Base-by-base conservation (phyloP, 1,284 basidiomycete species). In the Golubevia pallescens region DNA sequence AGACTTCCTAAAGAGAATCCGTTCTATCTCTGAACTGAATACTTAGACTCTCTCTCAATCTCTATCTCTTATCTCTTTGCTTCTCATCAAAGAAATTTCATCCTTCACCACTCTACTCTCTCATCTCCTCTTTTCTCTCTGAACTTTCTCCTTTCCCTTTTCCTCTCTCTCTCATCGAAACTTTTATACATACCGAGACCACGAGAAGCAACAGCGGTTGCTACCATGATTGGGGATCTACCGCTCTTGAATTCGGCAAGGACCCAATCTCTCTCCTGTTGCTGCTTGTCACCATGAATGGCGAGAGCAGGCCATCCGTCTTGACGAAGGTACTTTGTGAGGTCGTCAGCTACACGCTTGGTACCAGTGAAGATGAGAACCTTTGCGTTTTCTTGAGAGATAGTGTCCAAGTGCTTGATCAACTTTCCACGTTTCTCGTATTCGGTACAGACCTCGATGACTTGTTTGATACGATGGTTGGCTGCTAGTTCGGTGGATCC, bases 271-370 rank as follows among this genome's bases (percentile, higher is more conserved):
- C 82, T 80, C 65, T 79, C 84, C 58, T 78, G 75, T 68, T 86
- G 85, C 66, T 75, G 70, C 77, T 86, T 86, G 75, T 86, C 85
- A 61, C 86, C 85, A 73, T 86, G 86, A 60, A 86, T 80, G 48
- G 83, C 80, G 20, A 86, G 74, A 1, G 78, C 77, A 59, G 84
- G 78, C 76, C 79, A 81, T 42, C 81, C 78, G 66, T 84, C 79
- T 58, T 80, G 74, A 48, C 80, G 78, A 6, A 86, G 68, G 64
- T 69, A 80, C 68, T 85, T 83, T 63, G 84, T 85, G 21, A 86
- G 62, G 53, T 86, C 84, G 53, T 81, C 77, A 7, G 79, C 79
- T 6, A 80, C 67, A 48, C 77, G 74, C 75, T 86, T 86, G 61
- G 83, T 85, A 58, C 69, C 73, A 62, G 78, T 78, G 66, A 86